Evolutionary conservation across 768 basidiomycete genomes (phyloP).

Genomic region (Tricholomella constricta): DNA sequence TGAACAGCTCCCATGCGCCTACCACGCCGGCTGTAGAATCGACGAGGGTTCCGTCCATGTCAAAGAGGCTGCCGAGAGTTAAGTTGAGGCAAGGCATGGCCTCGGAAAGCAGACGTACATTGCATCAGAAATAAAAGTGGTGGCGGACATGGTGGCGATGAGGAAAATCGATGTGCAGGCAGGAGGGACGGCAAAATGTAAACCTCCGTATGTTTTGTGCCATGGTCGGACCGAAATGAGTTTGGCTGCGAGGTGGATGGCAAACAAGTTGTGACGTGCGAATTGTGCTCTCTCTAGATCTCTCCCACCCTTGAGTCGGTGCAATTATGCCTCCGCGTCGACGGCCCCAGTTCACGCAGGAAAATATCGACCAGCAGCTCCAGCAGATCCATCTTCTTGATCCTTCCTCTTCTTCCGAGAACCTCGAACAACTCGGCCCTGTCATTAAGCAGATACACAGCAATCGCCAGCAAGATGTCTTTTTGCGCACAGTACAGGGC

Average conservation of each 20-base stretch:
- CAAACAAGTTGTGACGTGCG: slow-evolving; percentile 36
- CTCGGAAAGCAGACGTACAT: slow-evolving; percentile 34
- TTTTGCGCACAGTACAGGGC: slow-evolving; percentile 80
- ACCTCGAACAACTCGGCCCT: slow-evolving; percentile 93
- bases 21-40: slow-evolving; percentile 83
- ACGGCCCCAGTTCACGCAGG: slow-evolving; percentile 75
- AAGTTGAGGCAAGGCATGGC: slow-evolving; percentile 12
- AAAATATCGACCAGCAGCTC: slow-evolving; percentile 85
- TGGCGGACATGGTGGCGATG: slow-evolving; percentile 34
- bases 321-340: slow-evolving; percentile 74
- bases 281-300: neutral
- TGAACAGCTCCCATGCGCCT: slow-evolving; percentile 83
- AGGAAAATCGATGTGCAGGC: neutral
- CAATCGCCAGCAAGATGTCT: slow-evolving; percentile 85
- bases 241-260: slow-evolving; percentile 37
- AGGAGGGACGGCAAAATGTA: too few species aligned
- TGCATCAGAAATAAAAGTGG: slow-evolving; percentile 40
- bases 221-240: slow-evolving; percentile 14
- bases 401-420: slow-evolving; percentile 87
- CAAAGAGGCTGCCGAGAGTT: slow-evolving; percentile 55
- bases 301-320: slow-evolving; percentile 21
- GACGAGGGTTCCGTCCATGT: slow-evolving; percentile 83
- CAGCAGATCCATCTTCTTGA: slow-evolving; percentile 91
- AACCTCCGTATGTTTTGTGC: slow-evolving; percentile 7
- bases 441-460: slow-evolving; percentile 93